Conservation (phyloP, 768 basidiomycete species). For the Melanogaster broomeanus region DNA sequence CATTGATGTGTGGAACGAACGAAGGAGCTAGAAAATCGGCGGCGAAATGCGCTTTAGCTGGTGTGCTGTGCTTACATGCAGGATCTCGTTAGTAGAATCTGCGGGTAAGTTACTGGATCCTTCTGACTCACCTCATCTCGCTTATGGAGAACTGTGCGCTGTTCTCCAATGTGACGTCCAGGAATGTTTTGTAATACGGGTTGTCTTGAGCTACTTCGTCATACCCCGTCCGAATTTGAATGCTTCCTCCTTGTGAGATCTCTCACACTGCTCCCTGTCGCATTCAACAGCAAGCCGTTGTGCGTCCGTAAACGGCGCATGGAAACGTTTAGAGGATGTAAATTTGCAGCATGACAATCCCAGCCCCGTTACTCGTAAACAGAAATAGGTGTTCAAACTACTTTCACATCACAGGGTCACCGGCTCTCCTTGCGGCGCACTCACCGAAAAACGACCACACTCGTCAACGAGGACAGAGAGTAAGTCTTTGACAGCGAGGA, state of each 20-base stretch:
- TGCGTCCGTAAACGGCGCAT: neutral
- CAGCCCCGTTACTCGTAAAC: neutral
- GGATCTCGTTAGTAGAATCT: neutral
- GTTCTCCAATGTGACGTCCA: neutral
- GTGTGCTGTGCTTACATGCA: slow-evolving; percentile 1
- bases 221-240: slow-evolving; percentile 12
- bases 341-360: neutral
- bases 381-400: slow-evolving; percentile 14
- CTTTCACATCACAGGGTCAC: slow-evolving; percentile 22
- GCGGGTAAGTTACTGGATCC: neutral
- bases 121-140: neutral
- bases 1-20: slow-evolving; percentile 58
- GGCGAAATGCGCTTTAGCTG: slow-evolving; percentile 32
- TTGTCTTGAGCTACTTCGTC: neutral
- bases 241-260: neutral
- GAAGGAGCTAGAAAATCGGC: slow-evolving; percentile 59
- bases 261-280: neutral
- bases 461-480: slow-evolving; percentile 21
- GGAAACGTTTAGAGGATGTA: neutral
- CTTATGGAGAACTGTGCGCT: neutral
- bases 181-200: slow-evolving; percentile 1
- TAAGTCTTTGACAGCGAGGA: slow-evolving; percentile 33
- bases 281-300: slow-evolving; percentile 13
- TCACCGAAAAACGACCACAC: slow-evolving; percentile 14
- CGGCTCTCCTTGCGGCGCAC: slow-evolving; percentile 25